Conservation (phyloP, 495 filamentous ascomycete species). For the Penicillium fimorum region DNA sequence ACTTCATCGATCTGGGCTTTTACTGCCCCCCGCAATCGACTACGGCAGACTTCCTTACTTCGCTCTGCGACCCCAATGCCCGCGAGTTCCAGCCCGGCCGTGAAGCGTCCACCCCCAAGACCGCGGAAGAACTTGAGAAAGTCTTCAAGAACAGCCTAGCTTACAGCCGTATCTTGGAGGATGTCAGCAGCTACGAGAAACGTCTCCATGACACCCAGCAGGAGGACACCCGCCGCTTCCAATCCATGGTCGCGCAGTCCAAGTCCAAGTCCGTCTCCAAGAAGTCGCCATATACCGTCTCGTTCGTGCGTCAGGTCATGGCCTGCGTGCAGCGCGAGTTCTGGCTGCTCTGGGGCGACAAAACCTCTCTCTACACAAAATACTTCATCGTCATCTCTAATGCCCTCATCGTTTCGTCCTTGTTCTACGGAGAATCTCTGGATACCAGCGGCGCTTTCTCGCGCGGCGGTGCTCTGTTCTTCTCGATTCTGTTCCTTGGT, state of each 20-base stretch:
- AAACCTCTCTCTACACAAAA: conserved; percentile 70
- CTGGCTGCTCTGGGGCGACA: conserved; percentile 73
- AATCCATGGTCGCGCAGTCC: conserved; percentile 62
- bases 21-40: conserved; percentile 65
- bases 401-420: conserved; percentile 68
- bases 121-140: conserved; percentile 60
- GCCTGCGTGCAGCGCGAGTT: conserved; percentile 73
- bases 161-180: conserved; percentile 53
- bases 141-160: conserved; percentile 54
- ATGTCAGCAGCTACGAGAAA: conserved; percentile 60
- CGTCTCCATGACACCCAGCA: conserved; percentile 57
- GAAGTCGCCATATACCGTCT: conserved; percentile 70
- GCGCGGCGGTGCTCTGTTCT: conserved; percentile 68
- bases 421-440: conserved; percentile 66
- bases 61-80: conserved; percentile 72
- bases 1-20: conserved; percentile 70
- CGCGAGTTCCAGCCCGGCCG: conserved; percentile 62
- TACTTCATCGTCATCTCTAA: conserved; percentile 75
- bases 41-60: conserved; percentile 73
- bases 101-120: conserved; percentile 61
- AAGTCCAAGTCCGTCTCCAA: conserved; percentile 66
- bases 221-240: conserved; percentile 67
- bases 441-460: conserved; percentile 68
- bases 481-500: conserved; percentile 71
- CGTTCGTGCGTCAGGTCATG: conserved; percentile 62